Base-by-base conservation (phyloP, 2,329 filamentous ascomycete species). In the Aspergillus costaricaensis region DNA sequence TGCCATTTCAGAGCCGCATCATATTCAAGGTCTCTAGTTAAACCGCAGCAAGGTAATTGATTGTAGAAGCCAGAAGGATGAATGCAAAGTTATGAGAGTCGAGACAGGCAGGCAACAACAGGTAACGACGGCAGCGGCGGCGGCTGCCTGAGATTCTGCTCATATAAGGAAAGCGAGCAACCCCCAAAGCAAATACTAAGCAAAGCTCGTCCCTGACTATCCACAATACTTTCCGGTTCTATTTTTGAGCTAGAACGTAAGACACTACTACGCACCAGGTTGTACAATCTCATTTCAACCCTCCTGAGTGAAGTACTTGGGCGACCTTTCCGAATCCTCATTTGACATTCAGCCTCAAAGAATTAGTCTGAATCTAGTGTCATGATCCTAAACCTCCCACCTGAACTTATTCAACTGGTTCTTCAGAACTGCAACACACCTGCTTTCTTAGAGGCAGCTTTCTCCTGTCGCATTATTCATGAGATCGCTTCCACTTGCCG, bases 401-500 rank as follows among this genome's bases (percentile, higher is more conserved):
- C 68, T 23, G 77, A 80, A 66, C 65, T 80, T 36, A 69, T 80
- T 23, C 73, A 76, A 60, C 70, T 74, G 36, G 64, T 80, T 48
- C 65, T 80, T 25, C 63, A 69, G 38, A 63, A 70, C 44, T 72
- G 70, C 53, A 72, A 69, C 4, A 74, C 75, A 6, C 65, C 74
- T 19, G 68, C 70, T 25, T 80, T 75, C 58, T 59, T 80, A 48
- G 76, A 80, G 58, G 63, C 71, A 6, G 74, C 76, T 15, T 69
- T 72, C 17, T 67, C 73, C 41, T 79, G 76, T 61, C 73, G 65
- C n/a, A 63, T 66, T 41, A 65, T 80, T 12, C 72, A 74, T 63
- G 60, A 66, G 7, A 68, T 78, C 48, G 76, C 77, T 8, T 70
- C 67, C 1, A 67, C 58, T 39, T 74, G 68, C 53, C 73, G 77